A percentile compares a stretch with the other conserved stretches of the same genome.
Conservation (phyloP, 257 asterid species). For the Solanum chmielewskii region DNA sequence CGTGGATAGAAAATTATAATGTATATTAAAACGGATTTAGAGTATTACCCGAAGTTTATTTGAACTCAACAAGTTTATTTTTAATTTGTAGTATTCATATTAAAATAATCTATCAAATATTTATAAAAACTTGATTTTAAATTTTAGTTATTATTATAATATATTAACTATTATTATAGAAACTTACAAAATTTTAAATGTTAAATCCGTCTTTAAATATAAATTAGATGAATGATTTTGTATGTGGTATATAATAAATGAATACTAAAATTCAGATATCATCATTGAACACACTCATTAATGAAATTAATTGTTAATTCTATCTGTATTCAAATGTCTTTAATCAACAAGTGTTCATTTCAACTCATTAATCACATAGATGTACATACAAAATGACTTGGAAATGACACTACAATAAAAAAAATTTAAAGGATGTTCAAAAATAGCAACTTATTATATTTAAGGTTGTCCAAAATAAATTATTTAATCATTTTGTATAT, state of each 20-base stretch:
- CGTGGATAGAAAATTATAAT: background rate
- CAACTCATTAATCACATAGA: background rate
- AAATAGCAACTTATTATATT: too few species aligned
- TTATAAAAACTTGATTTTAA: too few species aligned
- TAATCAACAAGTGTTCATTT: background rate
- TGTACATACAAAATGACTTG: background rate
- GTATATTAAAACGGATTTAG: background rate
- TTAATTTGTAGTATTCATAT: background rate
- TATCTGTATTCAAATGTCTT: background rate
- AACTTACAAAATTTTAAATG: background rate
- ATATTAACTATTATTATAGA: background rate
- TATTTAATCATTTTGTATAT: too few species aligned
- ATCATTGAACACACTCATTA: background rate
- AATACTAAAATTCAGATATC: background rate
- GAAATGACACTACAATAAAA: background rate
- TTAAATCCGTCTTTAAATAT: background rate
- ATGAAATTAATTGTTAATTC: background rate
- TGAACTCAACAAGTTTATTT: background rate
- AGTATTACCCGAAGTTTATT: rapidly evolving
- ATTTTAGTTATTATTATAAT: background rate
- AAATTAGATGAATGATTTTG: background rate
- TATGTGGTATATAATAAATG: background rate
- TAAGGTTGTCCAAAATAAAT: too few species aligned
- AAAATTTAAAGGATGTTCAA: too few species aligned
- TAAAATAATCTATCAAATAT: too few species aligned